A percentile compares a stretch with the other conserved stretches of the same genome.
phyloP scores from a whole-genome alignment of 2,329 filamentous ascomycete genomes.

The Didymella pomorum region DNA sequence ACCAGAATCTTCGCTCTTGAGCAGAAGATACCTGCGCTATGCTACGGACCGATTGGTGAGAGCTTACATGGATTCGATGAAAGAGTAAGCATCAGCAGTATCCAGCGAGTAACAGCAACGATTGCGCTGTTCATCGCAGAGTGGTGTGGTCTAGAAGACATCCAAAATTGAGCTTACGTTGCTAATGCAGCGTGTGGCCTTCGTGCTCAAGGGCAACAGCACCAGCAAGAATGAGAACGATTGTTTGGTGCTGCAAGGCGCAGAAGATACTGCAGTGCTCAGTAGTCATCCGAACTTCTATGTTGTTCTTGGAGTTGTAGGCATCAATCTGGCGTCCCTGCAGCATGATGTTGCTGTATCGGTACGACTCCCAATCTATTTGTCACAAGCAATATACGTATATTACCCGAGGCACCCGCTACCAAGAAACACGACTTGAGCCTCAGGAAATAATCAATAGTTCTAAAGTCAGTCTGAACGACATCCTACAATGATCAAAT shows the following conservation, averaged over 20 bases:
- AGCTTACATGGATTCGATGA: slow-evolving; percentile 31
- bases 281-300: too few species aligned
- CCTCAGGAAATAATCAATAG: background rate
- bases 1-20: slow-evolving; percentile 30
- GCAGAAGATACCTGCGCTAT: slow-evolving; percentile 32
- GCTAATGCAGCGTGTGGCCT: too few species aligned
- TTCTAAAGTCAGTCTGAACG: background rate
- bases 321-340: background rate
- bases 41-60: slow-evolving; percentile 29
- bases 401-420: slow-evolving; percentile 10
- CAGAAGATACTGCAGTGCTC: too few species aligned
- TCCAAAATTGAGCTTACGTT: background rate
- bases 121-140: slow-evolving; percentile 32
- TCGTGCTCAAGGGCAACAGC: background rate
- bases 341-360: background rate
- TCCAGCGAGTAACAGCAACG: slow-evolving; percentile 28
- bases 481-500: background rate
- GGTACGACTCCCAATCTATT: slow-evolving; percentile 7
- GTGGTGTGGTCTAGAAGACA: slow-evolving; percentile 30
- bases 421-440: slow-evolving; percentile 12
- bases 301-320: too few species aligned
- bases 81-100: slow-evolving; percentile 29
- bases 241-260: background rate
- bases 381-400: slow-evolving; percentile 14
- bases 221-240: background rate